Evolutionary conservation across 257 asterid genomes (phyloP).

Genomic region (Asclepias syriaca): DNA sequence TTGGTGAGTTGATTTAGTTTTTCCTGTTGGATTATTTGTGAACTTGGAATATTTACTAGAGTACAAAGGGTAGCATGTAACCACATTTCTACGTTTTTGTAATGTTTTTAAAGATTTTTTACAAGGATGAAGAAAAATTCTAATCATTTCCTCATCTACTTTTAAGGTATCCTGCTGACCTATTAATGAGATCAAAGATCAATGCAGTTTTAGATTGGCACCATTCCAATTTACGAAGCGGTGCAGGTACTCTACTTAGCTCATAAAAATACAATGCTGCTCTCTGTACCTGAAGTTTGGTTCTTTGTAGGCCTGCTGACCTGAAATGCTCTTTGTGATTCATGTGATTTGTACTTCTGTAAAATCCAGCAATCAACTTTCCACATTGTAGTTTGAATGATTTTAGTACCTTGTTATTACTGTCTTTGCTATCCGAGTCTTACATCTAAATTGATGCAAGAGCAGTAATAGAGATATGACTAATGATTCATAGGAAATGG

Average conservation of each 20-base stretch:
- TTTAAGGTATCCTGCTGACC: constrained; percentile 83
- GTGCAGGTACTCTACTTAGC: constrained; percentile 52
- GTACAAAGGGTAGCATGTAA: background rate
- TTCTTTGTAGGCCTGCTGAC: background rate
- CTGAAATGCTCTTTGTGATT: background rate
- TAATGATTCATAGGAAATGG: too few species aligned
- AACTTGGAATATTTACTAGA: background rate
- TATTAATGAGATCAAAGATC: constrained; percentile 66
- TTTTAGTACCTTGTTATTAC: background rate
- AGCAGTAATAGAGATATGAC: background rate
- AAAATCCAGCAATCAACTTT: background rate
- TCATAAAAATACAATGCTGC: background rate
- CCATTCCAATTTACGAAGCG: constrained; percentile 74
- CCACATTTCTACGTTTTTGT: background rate
- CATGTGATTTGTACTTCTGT: background rate
- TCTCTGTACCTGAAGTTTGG: background rate
- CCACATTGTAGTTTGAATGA: background rate
- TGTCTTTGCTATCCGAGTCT: background rate
- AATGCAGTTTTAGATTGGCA: constrained; percentile 95
- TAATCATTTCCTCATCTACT: constrained; percentile 9
- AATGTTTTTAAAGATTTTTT: background rate
- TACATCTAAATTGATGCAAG: background rate
- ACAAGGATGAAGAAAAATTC: background rate
- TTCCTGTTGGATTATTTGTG: constrained; percentile 1
- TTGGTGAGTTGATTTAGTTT: constrained; percentile 52